Evolutionary conservation across 108 stramenopile species (phyloP).

Genomic region (Pseudonitzschia multiseries): DNA sequence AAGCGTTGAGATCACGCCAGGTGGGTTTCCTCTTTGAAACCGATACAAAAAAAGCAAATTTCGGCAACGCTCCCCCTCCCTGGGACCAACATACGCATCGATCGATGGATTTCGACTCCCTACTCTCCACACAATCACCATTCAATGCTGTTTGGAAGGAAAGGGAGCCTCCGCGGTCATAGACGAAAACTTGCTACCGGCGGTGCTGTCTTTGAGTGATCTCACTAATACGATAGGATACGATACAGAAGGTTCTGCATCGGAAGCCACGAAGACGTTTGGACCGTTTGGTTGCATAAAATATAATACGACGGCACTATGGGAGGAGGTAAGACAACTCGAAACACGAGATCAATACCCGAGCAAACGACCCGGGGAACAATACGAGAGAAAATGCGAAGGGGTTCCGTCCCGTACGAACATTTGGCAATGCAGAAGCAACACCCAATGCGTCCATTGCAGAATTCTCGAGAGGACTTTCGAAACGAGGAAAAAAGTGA

Average conservation of each 20-base stretch:
- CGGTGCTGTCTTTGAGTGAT: background rate
- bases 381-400: no score
- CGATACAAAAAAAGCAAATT: background rate
- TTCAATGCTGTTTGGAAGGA: background rate
- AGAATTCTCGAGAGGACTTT: no score
- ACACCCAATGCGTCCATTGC: no score
- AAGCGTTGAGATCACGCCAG: constrained; percentile 4
- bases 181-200: background rate
- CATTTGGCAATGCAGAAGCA: no score
- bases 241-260: background rate
- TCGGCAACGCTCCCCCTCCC: background rate
- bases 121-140: background rate
- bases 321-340: background rate
- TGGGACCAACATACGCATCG: background rate
- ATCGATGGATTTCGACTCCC: background rate
- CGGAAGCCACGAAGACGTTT: background rate
- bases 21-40: background rate
- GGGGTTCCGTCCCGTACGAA: no score
- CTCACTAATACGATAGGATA: no score
- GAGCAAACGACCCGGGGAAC: background rate
- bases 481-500: no score
- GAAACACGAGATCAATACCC: background rate
- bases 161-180: background rate
- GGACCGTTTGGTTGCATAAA: background rate
- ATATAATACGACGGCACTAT: background rate